Percentiles rank a stretch among this genome's conserved stretches.
Evolutionary conservation across 768 basidiomycete genomes (phyloP).

Genomic region (Tubosaeta sp.): DNA sequence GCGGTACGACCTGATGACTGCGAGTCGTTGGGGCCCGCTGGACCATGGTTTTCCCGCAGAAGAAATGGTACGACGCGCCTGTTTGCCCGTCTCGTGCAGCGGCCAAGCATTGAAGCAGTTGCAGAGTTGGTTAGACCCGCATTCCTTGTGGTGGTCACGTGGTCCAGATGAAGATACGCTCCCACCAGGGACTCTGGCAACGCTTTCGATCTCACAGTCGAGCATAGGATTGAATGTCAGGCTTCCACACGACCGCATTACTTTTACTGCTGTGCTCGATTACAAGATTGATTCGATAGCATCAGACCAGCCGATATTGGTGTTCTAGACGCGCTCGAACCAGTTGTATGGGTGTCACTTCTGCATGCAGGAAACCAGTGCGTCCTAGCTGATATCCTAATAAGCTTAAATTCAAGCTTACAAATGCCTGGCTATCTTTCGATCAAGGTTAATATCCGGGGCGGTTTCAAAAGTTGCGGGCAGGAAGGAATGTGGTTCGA

Average conservation of each 20-base stretch:
- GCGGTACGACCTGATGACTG: slow-evolving; percentile 44
- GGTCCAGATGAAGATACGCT: neutral
- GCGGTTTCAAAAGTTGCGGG: neutral
- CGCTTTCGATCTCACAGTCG: neutral
- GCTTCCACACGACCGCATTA: neutral
- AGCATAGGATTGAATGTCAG: neutral
- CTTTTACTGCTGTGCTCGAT: neutral
- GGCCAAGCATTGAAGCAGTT: slow-evolving; percentile 12
- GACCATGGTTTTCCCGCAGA: slow-evolving; percentile 23
- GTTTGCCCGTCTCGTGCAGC: slow-evolving; percentile 11
- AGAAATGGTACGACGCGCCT: slow-evolving; percentile 9
- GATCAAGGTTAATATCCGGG: neutral
- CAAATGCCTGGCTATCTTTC: neutral
- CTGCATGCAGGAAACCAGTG: neutral
- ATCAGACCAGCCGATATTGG: neutral
- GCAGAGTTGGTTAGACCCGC: neutral
- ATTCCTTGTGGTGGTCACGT: neutral
- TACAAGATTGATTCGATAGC: neutral
- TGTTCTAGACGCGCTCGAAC: neutral
- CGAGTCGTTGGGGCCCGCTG: slow-evolving; percentile 6
- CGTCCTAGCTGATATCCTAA: neutral
- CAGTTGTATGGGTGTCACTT: neutral
- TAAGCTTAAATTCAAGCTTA: neutral
- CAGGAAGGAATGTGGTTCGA: neutral
- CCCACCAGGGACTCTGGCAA: neutral